phyloP scores from a whole-genome alignment of 805 yeast species.

The Metschnikowia kunwiensis region DNA sequence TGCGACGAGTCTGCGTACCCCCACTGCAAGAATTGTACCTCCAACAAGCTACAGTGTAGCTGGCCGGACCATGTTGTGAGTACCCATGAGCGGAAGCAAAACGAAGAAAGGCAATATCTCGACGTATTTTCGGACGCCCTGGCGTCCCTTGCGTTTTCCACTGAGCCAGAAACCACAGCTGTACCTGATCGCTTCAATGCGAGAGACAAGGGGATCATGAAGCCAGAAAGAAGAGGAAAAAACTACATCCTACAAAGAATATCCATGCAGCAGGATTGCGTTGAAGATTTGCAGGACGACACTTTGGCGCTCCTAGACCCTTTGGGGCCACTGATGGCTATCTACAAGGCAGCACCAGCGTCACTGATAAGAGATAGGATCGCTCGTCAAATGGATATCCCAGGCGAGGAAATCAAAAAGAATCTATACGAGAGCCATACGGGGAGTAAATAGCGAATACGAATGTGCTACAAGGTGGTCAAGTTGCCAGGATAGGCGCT shows the following conservation, averaged over 20 bases:
- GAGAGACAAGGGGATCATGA: neutral
- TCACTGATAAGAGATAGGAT: constrained; percentile 11
- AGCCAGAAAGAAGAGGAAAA: constrained; percentile 12
- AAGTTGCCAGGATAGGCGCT: no score
- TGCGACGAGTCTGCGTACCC: constrained; percentile 45
- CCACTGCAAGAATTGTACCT: constrained; percentile 14
- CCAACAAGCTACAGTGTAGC: constrained; percentile 13
- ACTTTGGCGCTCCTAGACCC: neutral
- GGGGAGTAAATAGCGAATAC: no score
- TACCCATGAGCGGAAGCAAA: constrained; percentile 1
- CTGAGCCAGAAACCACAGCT: no score
- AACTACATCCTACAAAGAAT: constrained; percentile 27
- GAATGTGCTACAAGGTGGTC: no score
- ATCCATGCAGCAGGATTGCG: constrained; percentile 40
- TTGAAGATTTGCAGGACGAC: constrained; percentile 19
- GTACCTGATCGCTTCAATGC: no score
- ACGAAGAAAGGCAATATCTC: no score
- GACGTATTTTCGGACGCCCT: no score
- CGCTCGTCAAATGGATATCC: constrained; percentile 14
- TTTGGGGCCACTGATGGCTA: neutral
- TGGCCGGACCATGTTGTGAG: constrained; percentile 17
- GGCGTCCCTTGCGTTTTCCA: no score
- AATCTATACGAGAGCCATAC: no score
- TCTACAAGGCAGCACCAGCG: neutral
- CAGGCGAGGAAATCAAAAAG: constrained; percentile 3